Evolutionary conservation across 805 yeast species (phyloP).

Genomic region (Nakazawaea holstii): DNA sequence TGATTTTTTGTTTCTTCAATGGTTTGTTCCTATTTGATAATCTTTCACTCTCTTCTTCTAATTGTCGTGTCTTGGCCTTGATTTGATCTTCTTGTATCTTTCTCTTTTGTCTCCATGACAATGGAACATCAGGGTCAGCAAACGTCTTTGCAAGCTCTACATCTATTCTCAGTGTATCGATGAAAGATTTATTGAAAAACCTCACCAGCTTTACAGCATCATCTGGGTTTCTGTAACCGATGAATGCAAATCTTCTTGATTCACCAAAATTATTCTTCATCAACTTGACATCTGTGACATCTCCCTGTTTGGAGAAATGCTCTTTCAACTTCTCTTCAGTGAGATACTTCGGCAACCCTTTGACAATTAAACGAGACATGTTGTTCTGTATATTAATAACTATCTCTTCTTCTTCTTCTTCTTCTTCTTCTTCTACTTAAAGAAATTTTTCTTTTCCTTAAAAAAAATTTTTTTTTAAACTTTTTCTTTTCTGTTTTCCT

Average conservation of each 20-base stretch:
- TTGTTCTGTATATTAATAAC: background rate
- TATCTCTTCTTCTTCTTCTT: conserved; percentile 12
- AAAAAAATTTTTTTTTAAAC: background rate
- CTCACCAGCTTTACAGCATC: conserved; percentile 78
- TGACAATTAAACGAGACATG: conserved; percentile 87
- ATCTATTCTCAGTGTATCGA: conserved; percentile 75
- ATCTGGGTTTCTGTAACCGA: conserved; percentile 69
- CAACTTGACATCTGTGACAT: conserved; percentile 84
- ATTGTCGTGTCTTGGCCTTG: conserved; percentile 42
- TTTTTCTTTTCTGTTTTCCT: background rate
- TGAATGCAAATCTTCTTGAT: conserved; percentile 88
- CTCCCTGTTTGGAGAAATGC: conserved; percentile 55
- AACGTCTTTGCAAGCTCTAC: conserved; percentile 83
- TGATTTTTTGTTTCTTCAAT: conserved; percentile 31
- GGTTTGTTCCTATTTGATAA: conserved; percentile 31
- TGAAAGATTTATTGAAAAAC: conserved; percentile 71
- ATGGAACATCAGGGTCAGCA: conserved; percentile 77
- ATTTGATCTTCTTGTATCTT: conserved; percentile 45
- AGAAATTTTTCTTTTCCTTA: background rate
- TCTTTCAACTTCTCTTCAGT: conserved; percentile 67
- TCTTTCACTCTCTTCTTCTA: conserved; percentile 42
- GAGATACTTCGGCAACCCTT: conserved; percentile 76
- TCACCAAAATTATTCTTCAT: conserved; percentile 79
- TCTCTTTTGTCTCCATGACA: conserved; percentile 51
- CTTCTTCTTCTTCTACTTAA: background rate